Evolutionary conservation across 805 yeast genomes (phyloP).

Genomic region (Yarrowia sp.): DNA sequence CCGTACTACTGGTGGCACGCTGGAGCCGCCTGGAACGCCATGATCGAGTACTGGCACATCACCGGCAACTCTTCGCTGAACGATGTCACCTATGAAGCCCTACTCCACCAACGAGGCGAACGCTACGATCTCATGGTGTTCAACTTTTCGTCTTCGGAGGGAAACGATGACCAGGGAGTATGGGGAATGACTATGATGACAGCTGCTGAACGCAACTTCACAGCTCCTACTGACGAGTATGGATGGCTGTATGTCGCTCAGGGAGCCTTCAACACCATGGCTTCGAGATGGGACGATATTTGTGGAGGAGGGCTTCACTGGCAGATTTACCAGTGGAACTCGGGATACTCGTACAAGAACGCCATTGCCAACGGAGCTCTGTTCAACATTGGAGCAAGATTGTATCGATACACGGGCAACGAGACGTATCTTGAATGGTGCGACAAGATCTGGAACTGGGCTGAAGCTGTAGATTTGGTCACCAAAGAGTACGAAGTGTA

Average conservation of each 20-base stretch:
- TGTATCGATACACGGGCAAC: constrained; percentile 83
- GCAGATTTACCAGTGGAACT: constrained; percentile 95
- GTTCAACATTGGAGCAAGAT: constrained; percentile 84
- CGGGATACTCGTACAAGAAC: constrained; percentile 93
- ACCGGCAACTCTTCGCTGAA: constrained; percentile 75
- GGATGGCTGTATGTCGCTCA: constrained; percentile 86
- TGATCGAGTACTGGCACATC: constrained; percentile 78
- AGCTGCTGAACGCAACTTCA: constrained; percentile 88
- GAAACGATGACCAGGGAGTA: constrained; percentile 97
- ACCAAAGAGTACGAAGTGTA: constrained; percentile 54
- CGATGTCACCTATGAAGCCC: constrained; percentile 62
- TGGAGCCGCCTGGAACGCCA: constrained; percentile 91
- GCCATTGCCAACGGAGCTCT: constrained; percentile 89
- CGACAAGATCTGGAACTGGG: constrained; percentile 82
- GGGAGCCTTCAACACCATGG: constrained; percentile 91
- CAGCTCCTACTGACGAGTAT: constrained; percentile 72
- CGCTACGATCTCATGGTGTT: constrained; percentile 82
- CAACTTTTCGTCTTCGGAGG: constrained; percentile 90
- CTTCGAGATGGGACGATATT: constrained; percentile 79
- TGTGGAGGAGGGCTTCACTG: constrained; percentile 94
- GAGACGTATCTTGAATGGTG: constrained; percentile 76
- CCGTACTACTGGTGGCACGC: constrained; percentile 99
- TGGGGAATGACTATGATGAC: constrained; percentile 95
- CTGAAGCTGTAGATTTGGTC: constrained; percentile 60
- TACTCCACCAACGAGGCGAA: constrained; percentile 75